Conservation (phyloP, 805 yeast species). For the Jamesozyma rosinii region DNA sequence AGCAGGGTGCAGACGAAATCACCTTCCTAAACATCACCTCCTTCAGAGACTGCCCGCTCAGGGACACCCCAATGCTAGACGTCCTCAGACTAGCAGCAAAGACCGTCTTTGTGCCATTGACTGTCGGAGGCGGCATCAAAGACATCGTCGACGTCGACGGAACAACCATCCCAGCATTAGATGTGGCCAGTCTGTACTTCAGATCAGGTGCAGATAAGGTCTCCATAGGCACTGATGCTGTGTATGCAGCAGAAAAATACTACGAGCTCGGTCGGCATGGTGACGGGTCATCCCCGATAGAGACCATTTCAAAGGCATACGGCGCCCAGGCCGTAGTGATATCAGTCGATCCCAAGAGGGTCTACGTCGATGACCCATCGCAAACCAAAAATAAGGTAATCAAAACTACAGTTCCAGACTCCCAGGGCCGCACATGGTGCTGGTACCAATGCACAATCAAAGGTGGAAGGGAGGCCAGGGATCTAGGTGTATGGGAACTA, state of each 20-base stretch:
- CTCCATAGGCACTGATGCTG: constrained; percentile 97
- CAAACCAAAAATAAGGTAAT: constrained; percentile 57
- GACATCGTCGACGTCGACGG: constrained; percentile 85
- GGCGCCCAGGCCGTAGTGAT: constrained; percentile 97
- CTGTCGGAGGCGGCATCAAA: constrained; percentile 97
- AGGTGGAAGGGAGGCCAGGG: constrained; percentile 90
- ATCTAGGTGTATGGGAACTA: constrained; percentile 84
- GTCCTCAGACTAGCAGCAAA: constrained; percentile 76
- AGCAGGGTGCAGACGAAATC: constrained; percentile 95
- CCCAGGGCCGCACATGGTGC: constrained; percentile 80
- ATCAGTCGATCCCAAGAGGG: constrained; percentile 94
- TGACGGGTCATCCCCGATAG: constrained; percentile 80
- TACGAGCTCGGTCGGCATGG: constrained; percentile 49
- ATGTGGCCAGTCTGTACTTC: constrained; percentile 87
- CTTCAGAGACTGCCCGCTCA: constrained; percentile 85
- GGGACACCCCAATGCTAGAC: constrained; percentile 91
- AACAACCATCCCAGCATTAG: constrained; percentile 66
- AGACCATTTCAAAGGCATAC: constrained; percentile 81
- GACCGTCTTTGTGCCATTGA: constrained; percentile 89
- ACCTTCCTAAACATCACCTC: constrained; percentile 93
- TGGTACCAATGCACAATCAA: constrained; percentile 94
- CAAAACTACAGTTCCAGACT: constrained; percentile 60
- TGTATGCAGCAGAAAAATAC: constrained; percentile 75
- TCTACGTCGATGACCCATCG: constrained; percentile 51
- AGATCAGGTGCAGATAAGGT: constrained; percentile 97